Base-by-base conservation (phyloP, 805 yeast species). In the Barnettozyma vustinii region DNA sequence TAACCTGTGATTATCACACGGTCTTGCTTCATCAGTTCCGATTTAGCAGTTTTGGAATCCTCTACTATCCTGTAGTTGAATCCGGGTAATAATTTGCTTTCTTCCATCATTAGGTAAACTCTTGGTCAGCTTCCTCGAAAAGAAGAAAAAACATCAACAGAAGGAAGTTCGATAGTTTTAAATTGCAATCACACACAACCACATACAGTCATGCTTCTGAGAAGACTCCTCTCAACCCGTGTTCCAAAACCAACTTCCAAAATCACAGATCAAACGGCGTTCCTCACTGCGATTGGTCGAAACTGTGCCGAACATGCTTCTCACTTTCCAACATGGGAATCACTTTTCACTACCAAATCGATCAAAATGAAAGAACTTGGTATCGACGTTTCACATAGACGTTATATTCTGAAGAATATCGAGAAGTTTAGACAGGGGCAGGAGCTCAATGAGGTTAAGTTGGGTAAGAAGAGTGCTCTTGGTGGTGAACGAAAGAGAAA, bases 401-500 rank as follows among this genome's bases (percentile, higher is more conserved):
- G 83, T 61, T 87, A 87, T 68, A 76, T 91, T 50, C 67, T 89
- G 52, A 71, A 76, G 42, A 90, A 95, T 83, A 74, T 79, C 44
- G 83, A 90, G 60, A 79, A 76, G 57, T 84, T 74, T 59, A 76
- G 79, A 58, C 75, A 78, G 52, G 80, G 83, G 47, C 75, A 73
- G 47, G 73, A 76, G 19, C 16, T 86, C 49, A 59, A 70, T 49
- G 86, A 81, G 59, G 73, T 79, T 54, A 77, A 77, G 56, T 66
- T 71, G 53, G 88, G 91, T n/a, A 83, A 76, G 72, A 88, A 88
- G 74, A 75, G 77, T 58, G 73, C 72, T 58, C 72, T 81, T 68
- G 97, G 97, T 23, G 96, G 97, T 61, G 97, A 90, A 68, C 79
- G 96, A 65, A 84, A 81, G 59, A 77, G 84, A 52, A 80, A 76